Evolutionary conservation across 169 alveolate species (phyloP), one percentile per base, ranked within the genome.

Genomic region (Eimeria brunetti): DNA sequence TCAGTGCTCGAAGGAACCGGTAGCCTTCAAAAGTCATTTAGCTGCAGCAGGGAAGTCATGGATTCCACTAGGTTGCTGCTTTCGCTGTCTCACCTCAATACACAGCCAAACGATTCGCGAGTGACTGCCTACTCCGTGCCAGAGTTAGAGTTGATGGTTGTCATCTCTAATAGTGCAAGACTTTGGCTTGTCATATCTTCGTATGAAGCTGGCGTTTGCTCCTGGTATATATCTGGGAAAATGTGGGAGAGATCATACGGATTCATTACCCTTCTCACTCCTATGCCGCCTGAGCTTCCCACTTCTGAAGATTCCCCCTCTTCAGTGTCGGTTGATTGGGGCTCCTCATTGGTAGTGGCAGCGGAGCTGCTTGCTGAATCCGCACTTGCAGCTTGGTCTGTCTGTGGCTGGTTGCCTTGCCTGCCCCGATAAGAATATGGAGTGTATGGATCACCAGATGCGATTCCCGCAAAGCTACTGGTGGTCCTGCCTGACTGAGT

Each of bases 211-310:
- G 81, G 81, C 38, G 38, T 64, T 41, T 62, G 46, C 27, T 58
- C 92, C 73, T 86, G 92, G 92, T 86, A 86, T 7, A 86, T 86
- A 62, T 86, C 92, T 51, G 92, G 92, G n/a, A 86, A 86, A 38
- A 86, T 86, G 83, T 86, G 92, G 41, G 92, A 86, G 0, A 86
- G 81, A 36, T 86, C 92, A 38, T 86, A 86, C 3, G 92, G 92
- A 36, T 86, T 86, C 78, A 86, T 86, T 14, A 38, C 33, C 51
- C 92, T 86, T n/a, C 92, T 41, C 62, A 1, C 67, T 27, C 92
- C 92, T 71, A 62, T 1, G 12, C 83, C 24, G 44, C 81, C 64
- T 24, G 92, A 86, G 60, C 64, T 62, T 36, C 41, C 41, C 64
- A n/a, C 64, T 64, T 86, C 67, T 24, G 67, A 9, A 60, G 78